A percentile compares a stretch with the other conserved stretches of the same genome.
Conservation (phyloP, 1,284 basidiomycete species). For the Fereydounia khargensis region DNA sequence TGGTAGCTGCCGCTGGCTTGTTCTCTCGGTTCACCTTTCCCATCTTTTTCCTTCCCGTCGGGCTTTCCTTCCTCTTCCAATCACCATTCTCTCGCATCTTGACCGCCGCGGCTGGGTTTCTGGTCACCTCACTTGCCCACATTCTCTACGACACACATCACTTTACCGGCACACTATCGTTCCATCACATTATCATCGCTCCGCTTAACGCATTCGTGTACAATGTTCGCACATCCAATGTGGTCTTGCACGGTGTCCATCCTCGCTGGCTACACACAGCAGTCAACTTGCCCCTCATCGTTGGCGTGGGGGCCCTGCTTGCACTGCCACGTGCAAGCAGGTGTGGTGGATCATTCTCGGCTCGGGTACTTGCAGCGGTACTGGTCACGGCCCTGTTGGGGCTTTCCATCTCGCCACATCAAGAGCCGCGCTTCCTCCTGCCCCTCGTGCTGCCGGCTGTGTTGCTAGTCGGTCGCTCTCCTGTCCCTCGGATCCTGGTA, state of each 20-base stretch:
- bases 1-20: constrained; percentile 25
- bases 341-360: background rate
- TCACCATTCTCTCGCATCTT: background rate
- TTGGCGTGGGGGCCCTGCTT: constrained; percentile 23
- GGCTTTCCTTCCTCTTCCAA: background rate
- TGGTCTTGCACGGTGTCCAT: constrained; percentile 55
- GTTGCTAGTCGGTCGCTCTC: background rate
- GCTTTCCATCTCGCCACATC: constrained; percentile 56
- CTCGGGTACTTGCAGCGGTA: background rate
- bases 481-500: background rate
- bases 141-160: constrained; percentile 12
- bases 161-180: background rate
- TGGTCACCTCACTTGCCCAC: constrained; percentile 1
- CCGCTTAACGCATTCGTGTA: constrained; percentile 56
- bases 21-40: constrained; percentile 53
- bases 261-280: constrained; percentile 52
- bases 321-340: background rate
- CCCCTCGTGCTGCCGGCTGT: constrained; percentile 44
- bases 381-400: constrained; percentile 21
- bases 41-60: constrained; percentile 42
- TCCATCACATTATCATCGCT: constrained; percentile 19
- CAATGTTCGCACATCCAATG: constrained; percentile 49
- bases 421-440: constrained; percentile 58
- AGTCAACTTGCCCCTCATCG: constrained; percentile 56
- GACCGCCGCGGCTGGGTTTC: background rate